phyloP scores from a whole-genome alignment of 805 yeast genomes.

The Lipomyces yamadae region DNA sequence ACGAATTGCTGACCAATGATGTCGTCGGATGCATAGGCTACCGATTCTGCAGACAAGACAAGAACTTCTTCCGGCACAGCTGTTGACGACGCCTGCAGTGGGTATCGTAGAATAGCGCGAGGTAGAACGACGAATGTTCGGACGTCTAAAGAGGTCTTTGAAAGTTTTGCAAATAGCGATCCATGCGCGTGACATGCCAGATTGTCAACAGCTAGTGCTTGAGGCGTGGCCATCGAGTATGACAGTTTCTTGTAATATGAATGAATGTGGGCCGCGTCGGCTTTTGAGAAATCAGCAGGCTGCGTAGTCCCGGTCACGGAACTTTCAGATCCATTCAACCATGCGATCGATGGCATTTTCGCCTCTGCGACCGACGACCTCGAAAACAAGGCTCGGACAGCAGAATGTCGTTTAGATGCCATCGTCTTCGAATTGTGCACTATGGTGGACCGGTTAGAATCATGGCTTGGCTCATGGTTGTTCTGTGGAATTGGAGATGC shows the following conservation, averaged over 20 bases:
- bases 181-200: conserved; percentile 18
- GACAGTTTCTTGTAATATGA: conserved; percentile 22
- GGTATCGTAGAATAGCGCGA: conserved; percentile 26
- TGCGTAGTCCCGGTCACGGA: not conserved
- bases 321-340: not conserved
- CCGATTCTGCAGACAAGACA: conserved; percentile 23
- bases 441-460: not conserved
- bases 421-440: not conserved
- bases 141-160: conserved; percentile 6
- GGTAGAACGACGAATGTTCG: conserved; percentile 29
- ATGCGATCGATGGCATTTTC: not conserved
- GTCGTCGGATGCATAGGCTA: conserved; percentile 37
- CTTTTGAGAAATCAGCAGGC: conserved; percentile 8
- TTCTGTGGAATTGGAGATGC: not conserved
- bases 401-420: not conserved
- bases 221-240: conserved; percentile 17
- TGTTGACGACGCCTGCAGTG: conserved; percentile 5
- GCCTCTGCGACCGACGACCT: not conserved
- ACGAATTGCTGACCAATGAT: conserved; percentile 33
- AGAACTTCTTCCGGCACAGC: conserved; percentile 24
- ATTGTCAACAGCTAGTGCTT: conserved; percentile 20
- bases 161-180: not conserved
- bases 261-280: not conserved
- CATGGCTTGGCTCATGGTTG: not conserved
- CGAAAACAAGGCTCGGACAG: not conserved